Conservation (phyloP, 345 rosid species). For the Luvunga scandens region DNA sequence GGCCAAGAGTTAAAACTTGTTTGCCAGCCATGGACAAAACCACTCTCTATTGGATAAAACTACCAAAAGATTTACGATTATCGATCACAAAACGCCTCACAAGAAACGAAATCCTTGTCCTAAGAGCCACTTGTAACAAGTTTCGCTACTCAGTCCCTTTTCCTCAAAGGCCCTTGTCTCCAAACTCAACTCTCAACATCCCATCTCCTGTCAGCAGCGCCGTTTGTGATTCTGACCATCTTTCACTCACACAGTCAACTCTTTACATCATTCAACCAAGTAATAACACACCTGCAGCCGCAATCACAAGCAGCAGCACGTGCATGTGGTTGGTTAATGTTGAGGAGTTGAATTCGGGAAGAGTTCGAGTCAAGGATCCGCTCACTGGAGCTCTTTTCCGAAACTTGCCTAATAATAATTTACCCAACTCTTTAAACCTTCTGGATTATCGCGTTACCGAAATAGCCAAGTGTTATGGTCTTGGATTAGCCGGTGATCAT, state of each 20-base stretch:
- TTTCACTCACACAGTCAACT: not conserved
- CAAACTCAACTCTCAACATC: not conserved
- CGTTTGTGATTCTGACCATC: not conserved
- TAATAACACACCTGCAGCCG: too few species aligned
- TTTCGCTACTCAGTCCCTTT: not conserved
- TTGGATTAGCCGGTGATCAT: not conserved
- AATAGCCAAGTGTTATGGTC: not conserved
- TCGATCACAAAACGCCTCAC: not conserved
- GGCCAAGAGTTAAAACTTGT: not conserved
- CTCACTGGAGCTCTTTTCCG: not conserved
- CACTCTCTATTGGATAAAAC: not conserved
- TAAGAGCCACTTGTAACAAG: not conserved
- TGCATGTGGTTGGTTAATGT: not conserved
- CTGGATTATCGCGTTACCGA: constrained; percentile 3
- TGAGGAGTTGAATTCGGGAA: not conserved
- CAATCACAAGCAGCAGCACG: not conserved
- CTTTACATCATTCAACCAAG: not conserved
- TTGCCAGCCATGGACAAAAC: not conserved
- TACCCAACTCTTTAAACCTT: not conserved
- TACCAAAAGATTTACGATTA: not conserved
- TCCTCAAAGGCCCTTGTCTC: not conserved
- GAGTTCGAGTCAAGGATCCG: not conserved
- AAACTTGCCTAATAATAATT: not conserved
- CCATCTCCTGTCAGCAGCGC: not conserved
- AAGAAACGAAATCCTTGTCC: not conserved